Conservation (phyloP, 345 rosid genomes). For the Bretschneidera sinensis region DNA sequence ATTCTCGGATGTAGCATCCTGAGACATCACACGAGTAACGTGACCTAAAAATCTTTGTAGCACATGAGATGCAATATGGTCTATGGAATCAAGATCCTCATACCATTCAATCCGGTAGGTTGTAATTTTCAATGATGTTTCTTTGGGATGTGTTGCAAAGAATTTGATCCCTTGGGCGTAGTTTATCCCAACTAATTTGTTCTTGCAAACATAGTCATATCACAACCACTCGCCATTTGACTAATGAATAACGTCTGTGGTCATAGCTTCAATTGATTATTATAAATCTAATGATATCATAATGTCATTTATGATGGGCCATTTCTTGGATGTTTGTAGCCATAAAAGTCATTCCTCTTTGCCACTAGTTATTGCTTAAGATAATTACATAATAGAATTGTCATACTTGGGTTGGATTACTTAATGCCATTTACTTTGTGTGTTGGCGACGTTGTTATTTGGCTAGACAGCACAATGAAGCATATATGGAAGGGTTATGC, state of each 20-base stretch:
- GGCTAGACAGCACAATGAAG: too few species aligned
- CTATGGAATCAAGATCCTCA: neutral
- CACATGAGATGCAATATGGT: neutral
- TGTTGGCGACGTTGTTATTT: too few species aligned
- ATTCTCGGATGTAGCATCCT: too few species aligned
- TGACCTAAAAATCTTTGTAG: too few species aligned
- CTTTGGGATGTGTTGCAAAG: neutral
- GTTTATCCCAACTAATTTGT: neutral
- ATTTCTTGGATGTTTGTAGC: neutral
- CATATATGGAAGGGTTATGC: too few species aligned
- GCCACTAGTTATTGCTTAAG: neutral
- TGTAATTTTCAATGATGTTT: neutral
- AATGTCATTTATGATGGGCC: constrained; percentile 6
- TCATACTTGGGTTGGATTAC: too few species aligned
- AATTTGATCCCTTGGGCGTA: neutral
- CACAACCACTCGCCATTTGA: constrained; percentile 6
- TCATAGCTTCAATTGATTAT: neutral
- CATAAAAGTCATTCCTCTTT: constrained; percentile 5
- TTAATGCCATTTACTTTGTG: too few species aligned
- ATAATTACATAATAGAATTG: too few species aligned
- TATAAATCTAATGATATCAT: constrained; percentile 2
- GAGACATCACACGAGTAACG: too few species aligned
- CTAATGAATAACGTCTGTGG: neutral
- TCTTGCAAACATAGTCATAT: neutral
- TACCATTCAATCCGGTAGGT: neutral